Percentiles rank a stretch among this genome's conserved stretches.
phyloP scores from a whole-genome alignment of 2,329 filamentous ascomycete genomes.

The Lasiodiplodia sp. region DNA sequence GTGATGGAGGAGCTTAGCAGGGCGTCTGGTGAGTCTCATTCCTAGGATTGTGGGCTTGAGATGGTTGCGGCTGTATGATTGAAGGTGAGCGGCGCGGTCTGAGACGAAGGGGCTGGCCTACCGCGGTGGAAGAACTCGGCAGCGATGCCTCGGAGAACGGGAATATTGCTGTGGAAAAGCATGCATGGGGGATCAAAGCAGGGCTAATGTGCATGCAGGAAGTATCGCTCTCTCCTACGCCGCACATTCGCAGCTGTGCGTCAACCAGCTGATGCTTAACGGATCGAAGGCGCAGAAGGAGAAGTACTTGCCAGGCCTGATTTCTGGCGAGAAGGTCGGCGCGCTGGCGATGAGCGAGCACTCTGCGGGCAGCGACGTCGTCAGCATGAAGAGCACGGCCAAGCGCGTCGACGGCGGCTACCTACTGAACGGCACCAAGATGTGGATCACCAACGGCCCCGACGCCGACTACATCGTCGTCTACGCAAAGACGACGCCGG shows the following conservation, averaged over 20 bases:
- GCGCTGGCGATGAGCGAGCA: conserved; percentile 96
- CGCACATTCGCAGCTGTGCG: conserved; percentile 93
- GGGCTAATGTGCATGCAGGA: conserved; percentile 35
- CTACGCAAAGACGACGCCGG: conserved; percentile 93
- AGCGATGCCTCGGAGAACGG: no score
- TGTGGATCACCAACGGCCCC: conserved; percentile 99
- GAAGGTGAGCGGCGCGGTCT: background rate
- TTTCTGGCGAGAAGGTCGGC: conserved; percentile 81
- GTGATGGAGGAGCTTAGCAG: conserved; percentile 95
- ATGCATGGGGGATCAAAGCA: no score
- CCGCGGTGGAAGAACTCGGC: background rate
- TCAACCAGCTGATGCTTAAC: conserved; percentile 95
- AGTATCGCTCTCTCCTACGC: conserved; percentile 91
- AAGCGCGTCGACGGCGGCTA: conserved; percentile 84
- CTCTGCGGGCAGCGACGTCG: conserved; percentile 89
- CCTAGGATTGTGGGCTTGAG: no score
- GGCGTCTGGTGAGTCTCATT: conserved; percentile 67
- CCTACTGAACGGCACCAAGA: conserved; percentile 87
- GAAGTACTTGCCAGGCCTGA: conserved; percentile 79
- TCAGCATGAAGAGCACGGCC: conserved; percentile 91
- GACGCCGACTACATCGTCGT: conserved; percentile 93
- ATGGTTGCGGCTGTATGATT: no score
- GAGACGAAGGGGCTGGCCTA: conserved; percentile 25
- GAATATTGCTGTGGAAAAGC: no score
- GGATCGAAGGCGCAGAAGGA: conserved; percentile 80